phyloP scores from a whole-genome alignment of 208 protist genomes.

The Acanthamoeba healyi region DNA sequence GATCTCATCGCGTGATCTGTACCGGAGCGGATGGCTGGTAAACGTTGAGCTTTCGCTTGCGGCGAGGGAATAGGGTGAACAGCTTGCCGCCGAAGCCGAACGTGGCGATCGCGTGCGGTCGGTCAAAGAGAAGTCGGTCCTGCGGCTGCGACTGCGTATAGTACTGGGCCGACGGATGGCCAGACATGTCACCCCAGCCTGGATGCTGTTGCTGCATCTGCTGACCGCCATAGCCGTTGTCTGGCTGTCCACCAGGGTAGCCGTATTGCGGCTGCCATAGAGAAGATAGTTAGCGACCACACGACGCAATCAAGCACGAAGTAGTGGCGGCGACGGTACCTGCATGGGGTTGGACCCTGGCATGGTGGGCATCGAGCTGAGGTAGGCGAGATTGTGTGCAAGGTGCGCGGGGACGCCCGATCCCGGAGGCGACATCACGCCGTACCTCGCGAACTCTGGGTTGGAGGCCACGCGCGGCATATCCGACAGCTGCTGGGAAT shows the following conservation, averaged over 20 bases:
- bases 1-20: no score
- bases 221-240: background rate
- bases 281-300: no score
- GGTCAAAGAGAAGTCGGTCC: slow-evolving; percentile 17
- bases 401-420: background rate
- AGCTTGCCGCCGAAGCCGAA: slow-evolving; percentile 40
- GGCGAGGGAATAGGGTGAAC: background rate
- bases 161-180: background rate
- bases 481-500: background rate
- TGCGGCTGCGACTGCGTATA: background rate
- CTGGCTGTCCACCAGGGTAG: background rate
- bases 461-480: slow-evolving; percentile 32
- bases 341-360: background rate
- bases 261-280: background rate
- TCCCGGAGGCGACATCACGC: background rate
- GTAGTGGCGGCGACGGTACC: no score
- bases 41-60: background rate
- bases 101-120: slow-evolving; percentile 18
- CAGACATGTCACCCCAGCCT: background rate
- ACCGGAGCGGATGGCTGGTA: background rate
- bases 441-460: background rate
- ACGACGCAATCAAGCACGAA: no score
- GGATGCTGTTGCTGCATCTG: background rate
- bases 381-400: background rate
- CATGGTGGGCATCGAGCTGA: background rate